Percentiles rank a stretch among this genome's conserved stretches.
These are phyloP conservation scores for Xanthoceras sorbifolium DNA, from an alignment of 345 rosid species.

Conservation along the genomic window DNA sequence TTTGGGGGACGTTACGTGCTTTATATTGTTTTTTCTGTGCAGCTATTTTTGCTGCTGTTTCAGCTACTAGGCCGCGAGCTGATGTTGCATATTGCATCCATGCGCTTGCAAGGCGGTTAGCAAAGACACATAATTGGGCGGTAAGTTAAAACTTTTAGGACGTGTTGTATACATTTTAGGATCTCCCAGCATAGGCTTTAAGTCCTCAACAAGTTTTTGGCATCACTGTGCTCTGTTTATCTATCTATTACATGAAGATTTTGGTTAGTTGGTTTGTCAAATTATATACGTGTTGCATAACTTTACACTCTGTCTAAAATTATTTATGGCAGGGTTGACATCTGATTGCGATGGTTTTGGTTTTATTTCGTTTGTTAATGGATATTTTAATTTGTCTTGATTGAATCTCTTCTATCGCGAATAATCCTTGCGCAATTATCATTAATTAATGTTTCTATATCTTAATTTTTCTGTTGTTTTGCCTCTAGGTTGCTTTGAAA, in stretches of 20 bases:
- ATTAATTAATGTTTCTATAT: neutral
- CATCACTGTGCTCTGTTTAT: neutral
- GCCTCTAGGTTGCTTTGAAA: constrained; percentile 83
- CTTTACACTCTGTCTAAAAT: neutral
- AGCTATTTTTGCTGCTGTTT: constrained; percentile 89
- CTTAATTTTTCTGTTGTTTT: constrained; percentile 9
- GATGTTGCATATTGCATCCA: constrained; percentile 99
- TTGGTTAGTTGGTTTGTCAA: neutral
- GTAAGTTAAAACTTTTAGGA: constrained; percentile 37
- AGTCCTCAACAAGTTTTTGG: neutral
- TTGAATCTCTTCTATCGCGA: neutral
- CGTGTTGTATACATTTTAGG: neutral
- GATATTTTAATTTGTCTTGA: neutral
- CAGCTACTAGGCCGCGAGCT: constrained; percentile 97
- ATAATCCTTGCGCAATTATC: neutral
- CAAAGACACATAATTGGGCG: constrained; percentile 98
- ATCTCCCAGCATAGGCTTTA: neutral
- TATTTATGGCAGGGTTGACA: neutral
- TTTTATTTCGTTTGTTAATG: neutral
- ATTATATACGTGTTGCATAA: neutral
- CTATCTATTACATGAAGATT: neutral
- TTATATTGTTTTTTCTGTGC: constrained; percentile 34
- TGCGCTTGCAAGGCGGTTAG: constrained; percentile 78
- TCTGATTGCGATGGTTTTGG: neutral
- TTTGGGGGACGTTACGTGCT: neutral